Conservation (phyloP, 1,139 yeast genomes). For the Saccharomyces hybrid region DNA sequence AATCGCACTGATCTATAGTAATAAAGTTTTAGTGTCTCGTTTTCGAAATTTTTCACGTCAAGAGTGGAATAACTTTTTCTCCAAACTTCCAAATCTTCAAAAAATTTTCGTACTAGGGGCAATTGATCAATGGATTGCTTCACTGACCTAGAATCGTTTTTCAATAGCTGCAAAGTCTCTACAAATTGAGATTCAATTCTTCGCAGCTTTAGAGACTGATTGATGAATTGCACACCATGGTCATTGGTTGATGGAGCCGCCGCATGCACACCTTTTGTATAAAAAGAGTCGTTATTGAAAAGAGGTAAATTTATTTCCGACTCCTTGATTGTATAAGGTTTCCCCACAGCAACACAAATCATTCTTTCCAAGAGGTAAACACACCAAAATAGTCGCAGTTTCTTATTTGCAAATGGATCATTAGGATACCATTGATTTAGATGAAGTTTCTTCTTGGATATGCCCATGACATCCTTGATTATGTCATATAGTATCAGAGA, state of each 20-base stretch:
- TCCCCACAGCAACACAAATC: constrained; percentile 50
- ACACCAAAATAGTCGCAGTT: constrained; percentile 52
- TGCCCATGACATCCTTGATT: constrained; percentile 42
- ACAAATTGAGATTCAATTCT: constrained; percentile 51
- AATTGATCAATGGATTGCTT: constrained; percentile 30
- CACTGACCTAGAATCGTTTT: constrained; percentile 11
- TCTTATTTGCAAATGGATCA: constrained; percentile 31
- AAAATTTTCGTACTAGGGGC: constrained; percentile 39
- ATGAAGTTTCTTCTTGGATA: constrained; percentile 34
- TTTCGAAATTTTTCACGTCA: constrained; percentile 38
- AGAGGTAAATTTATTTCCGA: constrained; percentile 42
- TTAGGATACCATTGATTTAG: constrained; percentile 37
- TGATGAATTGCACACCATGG: constrained; percentile 40
- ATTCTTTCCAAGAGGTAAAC: constrained; percentile 48
- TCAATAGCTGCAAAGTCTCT: constrained; percentile 39
- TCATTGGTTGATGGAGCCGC: constrained; percentile 6
- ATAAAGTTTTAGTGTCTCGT: constrained; percentile 46
- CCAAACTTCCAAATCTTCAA: constrained; percentile 46
- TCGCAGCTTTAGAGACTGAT: constrained; percentile 46
- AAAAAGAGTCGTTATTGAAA: constrained; percentile 31
- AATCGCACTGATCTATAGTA: constrained; percentile 51
- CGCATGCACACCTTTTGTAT: constrained; percentile 11
- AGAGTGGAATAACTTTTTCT: constrained; percentile 38
- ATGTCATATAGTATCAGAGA: constrained; percentile 45
- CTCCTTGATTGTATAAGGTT: constrained; percentile 44